These are phyloP conservation scores for Umbelopsis sp. DNA, from an alignment of 192 early-diverging fungal species.

Conservation along the genomic window DNA sequence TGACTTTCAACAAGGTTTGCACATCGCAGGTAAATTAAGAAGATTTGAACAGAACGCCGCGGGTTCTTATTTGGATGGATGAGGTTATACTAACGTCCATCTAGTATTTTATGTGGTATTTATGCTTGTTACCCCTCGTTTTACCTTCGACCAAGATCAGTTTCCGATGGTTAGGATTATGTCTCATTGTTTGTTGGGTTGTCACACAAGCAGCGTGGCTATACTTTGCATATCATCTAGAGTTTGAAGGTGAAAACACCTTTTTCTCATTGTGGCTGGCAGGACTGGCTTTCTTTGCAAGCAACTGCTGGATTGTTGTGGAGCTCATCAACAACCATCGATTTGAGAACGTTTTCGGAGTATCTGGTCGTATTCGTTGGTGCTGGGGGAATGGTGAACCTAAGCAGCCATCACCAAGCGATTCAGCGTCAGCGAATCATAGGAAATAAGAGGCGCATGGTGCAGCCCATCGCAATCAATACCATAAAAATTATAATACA, in stretches of 20 bases:
- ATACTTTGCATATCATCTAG: conserved; percentile 81
- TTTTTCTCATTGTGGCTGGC: conserved; percentile 76
- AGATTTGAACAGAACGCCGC: too few relatives aligned
- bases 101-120: conserved; percentile 99
- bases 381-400: conserved; percentile 48
- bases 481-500: too few relatives aligned
- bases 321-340: conserved; percentile 48
- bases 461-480: too few relatives aligned
- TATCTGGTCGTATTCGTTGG: conserved; percentile 47
- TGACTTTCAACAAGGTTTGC: conserved; percentile 95
- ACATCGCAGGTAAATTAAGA: conserved; percentile 78
- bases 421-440: neutral
- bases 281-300: conserved; percentile 68
- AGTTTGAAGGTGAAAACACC: conserved; percentile 86
- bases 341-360: conserved; percentile 53
- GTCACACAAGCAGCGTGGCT: conserved; percentile 77
- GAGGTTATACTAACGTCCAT: too few relatives aligned
- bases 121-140: conserved; percentile 87
- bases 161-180: conserved; percentile 51
- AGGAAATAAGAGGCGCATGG: neutral
- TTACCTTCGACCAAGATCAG: conserved; percentile 63
- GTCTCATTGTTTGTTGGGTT: conserved; percentile 69
- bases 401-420: neutral
- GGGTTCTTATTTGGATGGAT: neutral
- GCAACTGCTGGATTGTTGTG: conserved; percentile 75